Evolutionary conservation across 2,329 filamentous ascomycete species (phyloP), one percentile per base, ranked within the genome.

Genomic region (Aspergillus ochraceoroseus): DNA sequence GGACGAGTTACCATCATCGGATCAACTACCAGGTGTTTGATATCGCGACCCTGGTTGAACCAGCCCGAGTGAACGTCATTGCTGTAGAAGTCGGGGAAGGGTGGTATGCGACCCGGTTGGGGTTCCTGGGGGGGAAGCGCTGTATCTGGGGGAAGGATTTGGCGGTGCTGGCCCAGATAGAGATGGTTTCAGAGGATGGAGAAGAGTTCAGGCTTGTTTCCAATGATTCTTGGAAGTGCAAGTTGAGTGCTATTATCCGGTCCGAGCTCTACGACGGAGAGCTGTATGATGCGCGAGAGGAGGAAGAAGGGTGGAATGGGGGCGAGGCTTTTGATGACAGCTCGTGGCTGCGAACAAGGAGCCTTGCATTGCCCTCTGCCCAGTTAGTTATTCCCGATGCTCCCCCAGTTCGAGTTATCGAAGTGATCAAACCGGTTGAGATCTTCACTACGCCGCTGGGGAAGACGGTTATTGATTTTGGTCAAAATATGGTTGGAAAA

Each of bases 401-500:
- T 0, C 66, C 73, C 2, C 73, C 73, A 0, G 66, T 76, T 0
- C 61, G 69, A 9, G 52, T 57, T 3, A 58, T 57, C 0, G 54
- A 67, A 44, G 51, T 44, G 19, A 27, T 62, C 22, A 52, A 49
- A 14, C 56, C 63, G 0, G 33, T 44, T 3, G 33, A 55, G 1
- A 55, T 65, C 5, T 53, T 63, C 18, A 51, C 27, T 2, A 63
- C 66, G 0, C 58, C 63, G 0, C 66, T 67, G 0, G 71, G 72
- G 3, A 74, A 74, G 48, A 70, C 61, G 0, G 58, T 78, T 1
- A 43, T 79, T 20, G 75, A 80, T 46, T 79, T 79, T 53, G 75
- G 75, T 1, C 75, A 80, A 50, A 79, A 80, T 47, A 58, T 79
- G 0, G 75, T 78, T 0, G 77, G 76, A 1, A 66, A 66, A 48